phyloP scores from a whole-genome alignment of 2,329 filamentous ascomycete species.

The Rugonectria rugulosa region DNA sequence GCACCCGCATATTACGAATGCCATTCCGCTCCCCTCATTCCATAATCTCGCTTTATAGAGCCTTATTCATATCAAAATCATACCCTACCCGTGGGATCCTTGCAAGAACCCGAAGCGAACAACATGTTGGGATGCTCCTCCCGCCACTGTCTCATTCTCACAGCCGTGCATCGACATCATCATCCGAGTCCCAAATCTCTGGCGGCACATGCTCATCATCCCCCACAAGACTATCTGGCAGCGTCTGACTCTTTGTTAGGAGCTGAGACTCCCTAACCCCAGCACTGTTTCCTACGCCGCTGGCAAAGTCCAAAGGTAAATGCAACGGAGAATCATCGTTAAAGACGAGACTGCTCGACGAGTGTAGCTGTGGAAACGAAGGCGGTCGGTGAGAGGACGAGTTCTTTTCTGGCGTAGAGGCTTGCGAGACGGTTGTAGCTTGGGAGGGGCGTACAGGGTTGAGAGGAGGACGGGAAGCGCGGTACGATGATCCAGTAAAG shows the following conservation, averaged over 20 bases:
- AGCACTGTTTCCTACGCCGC: conserved; percentile 20
- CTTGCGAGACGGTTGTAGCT: conserved; percentile 48
- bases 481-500: conserved; percentile 26
- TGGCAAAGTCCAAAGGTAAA: conserved; percentile 20
- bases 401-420: conserved; percentile 42
- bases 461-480: conserved; percentile 27
- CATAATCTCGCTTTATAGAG: too few species aligned
- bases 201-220: conserved; percentile 44
- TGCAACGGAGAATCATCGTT: conserved; percentile 33
- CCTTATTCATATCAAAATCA: too few species aligned
- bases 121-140: too few species aligned
- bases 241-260: conserved; percentile 59
- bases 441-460: conserved; percentile 42
- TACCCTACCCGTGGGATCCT: too few species aligned
- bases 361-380: conserved; percentile 24
- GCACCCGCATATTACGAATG: too few species aligned
- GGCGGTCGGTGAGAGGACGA: conserved; percentile 18
- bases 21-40: too few species aligned
- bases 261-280: conserved; percentile 51
- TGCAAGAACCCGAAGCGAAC: too few species aligned
- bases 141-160: conserved; percentile 12
- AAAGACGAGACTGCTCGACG: conserved; percentile 39
- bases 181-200: conserved; percentile 50
- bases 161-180: conserved; percentile 33
- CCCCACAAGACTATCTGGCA: conserved; percentile 55